Conservation (phyloP, 306 rosid species). For the Cicer judaicum region DNA sequence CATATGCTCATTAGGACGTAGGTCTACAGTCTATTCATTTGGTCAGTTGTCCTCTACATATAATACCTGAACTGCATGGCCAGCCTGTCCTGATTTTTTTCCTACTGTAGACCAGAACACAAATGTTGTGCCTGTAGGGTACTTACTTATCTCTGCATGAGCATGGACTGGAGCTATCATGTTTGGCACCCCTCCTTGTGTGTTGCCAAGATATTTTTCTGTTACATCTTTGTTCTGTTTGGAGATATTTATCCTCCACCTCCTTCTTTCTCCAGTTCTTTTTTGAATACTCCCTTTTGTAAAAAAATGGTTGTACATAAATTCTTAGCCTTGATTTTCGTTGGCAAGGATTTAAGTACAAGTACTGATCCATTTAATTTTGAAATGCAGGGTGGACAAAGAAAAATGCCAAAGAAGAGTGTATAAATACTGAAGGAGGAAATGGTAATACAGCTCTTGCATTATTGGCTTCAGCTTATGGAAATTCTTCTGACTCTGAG, state of each 20-base stretch:
- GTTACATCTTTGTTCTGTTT: constrained; percentile 21
- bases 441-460: constrained; percentile 78
- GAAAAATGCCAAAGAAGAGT: constrained; percentile 47
- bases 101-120: constrained; percentile 16
- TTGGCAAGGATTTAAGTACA: constrained; percentile 32
- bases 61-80: constrained; percentile 31
- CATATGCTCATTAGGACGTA: constrained; percentile 29
- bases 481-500: constrained; percentile 90
- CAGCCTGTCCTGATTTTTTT: constrained; percentile 31
- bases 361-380: constrained; percentile 38
- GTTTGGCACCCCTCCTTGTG: not conserved
- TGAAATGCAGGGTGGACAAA: constrained; percentile 57
- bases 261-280: not conserved
- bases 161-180: constrained; percentile 13
- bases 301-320: constrained; percentile 12
- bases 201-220: constrained; percentile 23
- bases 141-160: constrained; percentile 35
- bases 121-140: not conserved
- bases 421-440: constrained; percentile 52
- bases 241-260: constrained; percentile 4
- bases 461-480: constrained; percentile 85
- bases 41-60: constrained; percentile 13
- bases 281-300: constrained; percentile 27
- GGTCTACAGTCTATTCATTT: constrained; percentile 20
- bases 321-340: constrained; percentile 24